Evolutionary conservation across 768 basidiomycete genomes (phyloP), one percentile per base, ranked within the genome.

Genomic region (Rhodotorula diobovata): DNA sequence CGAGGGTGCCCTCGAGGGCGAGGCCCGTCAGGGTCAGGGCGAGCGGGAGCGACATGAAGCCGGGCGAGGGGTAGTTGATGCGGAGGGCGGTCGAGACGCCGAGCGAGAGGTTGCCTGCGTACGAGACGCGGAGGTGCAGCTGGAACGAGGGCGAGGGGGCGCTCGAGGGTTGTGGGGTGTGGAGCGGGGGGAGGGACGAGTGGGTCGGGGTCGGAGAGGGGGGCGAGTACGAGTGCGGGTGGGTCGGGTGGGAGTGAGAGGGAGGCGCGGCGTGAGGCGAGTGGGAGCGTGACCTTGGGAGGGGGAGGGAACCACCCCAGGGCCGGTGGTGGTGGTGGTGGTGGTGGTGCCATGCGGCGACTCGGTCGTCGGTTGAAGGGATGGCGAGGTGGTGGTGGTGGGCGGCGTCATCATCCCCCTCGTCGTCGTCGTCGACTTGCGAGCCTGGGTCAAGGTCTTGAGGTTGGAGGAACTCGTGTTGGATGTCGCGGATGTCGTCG

Each of bases 21-120:
- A 98, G 84, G 1, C 91, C 91, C 0, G 89, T 94, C 37, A 98
- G 86, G n/a, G 88, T 89, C 65, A 98, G 87, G 77, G 90, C 89
- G 80, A 99, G 90, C 14, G 96, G 96, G 35, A 99, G 85, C 23
- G 91, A 88, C 94, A 99, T 97, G 84, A 99, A 98, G 79, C 89
- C 86, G 0, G 89, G 89, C 0, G 93, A 93, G 11, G 96, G 96
- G 80, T 98, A 97, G 81, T 99, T 96, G 81, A 99, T 93, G 71
- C 93, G 86, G 37, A 98, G 85, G 16, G 92, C 94, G 0, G 96
- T 98, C 41, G 90, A 88, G 66, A 99, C 84, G 15, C 90, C 90
- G 75, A 99, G 84, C 25, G 90, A 88, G 16, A 98, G 84, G 80
- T 96, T 88, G 54, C 78, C 77, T 23, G 74, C 53, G 87, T 95